Base-by-base conservation (phyloP, 768 basidiomycete species). In the Mycena indigotica region DNA sequence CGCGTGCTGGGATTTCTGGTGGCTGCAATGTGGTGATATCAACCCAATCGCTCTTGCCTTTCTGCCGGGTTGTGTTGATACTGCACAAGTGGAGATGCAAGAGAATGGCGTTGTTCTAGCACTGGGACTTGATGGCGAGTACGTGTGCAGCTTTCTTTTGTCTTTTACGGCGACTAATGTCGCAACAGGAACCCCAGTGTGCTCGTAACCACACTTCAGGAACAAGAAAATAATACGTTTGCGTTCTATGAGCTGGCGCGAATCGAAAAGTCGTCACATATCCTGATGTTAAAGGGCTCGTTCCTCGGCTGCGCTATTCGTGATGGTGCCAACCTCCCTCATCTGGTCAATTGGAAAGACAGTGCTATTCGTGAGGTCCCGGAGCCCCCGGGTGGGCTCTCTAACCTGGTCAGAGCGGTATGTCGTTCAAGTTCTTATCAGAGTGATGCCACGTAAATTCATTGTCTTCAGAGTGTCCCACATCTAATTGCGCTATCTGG, bases 1-100 rank as follows among this genome's bases (percentile, higher is more conserved):
- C 15, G 55, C 51, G 21, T 60, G 58, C 21, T 63, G 58, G 58
- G 58, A 63, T 32, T 25, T 60, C 0, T 40, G 38, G 1, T 29
- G 40, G 26, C 15, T 60, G 21, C 50, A 48, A 17, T 40, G 49
- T n/a, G 62, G 58, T 2, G 24, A 13, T 30, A 23, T 3, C 3
- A 41, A 50, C 10, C 62, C 58, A 10, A 10, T 56, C 6, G 56
- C 62, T 3, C 58, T 60, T 24, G 59, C 54, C 5, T 60, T 49
- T 51, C 49, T 63, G 1, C 51, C 55, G 8, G 62, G 55, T 3
- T 52, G 38, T 16, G 58, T 60, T 0, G 39, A n/a, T n/a, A n/a
- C n/a, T n/a, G n/a, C n/a, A n/a, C n/a, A n/a, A n/a, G n/a, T n/a
- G n/a, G n/a, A n/a, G 29, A 25, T 56, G 0, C 58, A 55, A 19